Conservation (phyloP, 2,329 filamentous ascomycete genomes). For the Coleophoma cylindrospora region DNA sequence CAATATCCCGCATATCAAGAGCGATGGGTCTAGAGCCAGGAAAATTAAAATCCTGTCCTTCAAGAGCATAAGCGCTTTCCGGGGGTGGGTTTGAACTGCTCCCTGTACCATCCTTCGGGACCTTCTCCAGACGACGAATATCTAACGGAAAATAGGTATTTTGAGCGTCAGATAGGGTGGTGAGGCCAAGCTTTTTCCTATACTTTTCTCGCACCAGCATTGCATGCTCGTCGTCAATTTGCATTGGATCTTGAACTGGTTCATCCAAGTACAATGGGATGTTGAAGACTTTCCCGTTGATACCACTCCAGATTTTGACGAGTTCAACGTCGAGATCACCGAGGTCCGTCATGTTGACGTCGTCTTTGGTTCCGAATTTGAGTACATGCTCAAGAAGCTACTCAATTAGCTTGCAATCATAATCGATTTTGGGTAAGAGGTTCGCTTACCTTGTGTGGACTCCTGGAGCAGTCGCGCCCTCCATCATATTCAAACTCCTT, state of each 20-base stretch:
- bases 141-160: constrained; percentile 18
- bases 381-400: too few relatives aligned
- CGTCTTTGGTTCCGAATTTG: too few relatives aligned
- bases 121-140: constrained; percentile 15
- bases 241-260: not conserved
- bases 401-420: too few relatives aligned
- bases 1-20: too few relatives aligned
- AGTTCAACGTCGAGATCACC: too few relatives aligned
- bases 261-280: constrained; percentile 14
- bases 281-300: constrained; percentile 23
- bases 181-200: not conserved
- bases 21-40: too few relatives aligned
- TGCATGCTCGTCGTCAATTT: constrained; percentile 1
- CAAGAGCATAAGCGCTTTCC: not conserved
- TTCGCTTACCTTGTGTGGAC: constrained; percentile 1
- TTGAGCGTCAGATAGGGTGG: too few relatives aligned
- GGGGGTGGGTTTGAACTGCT: not conserved
- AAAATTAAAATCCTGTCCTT: not conserved
- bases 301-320: constrained; percentile 16
- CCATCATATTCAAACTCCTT: not conserved
- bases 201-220: not conserved
- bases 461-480: not conserved
- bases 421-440: too few relatives aligned
- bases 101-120: not conserved
- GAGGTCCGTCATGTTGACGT: too few relatives aligned